Evolutionary conservation across 192 early-diverging fungal genomes (phyloP).

Genomic region (Coemansia sp.): DNA sequence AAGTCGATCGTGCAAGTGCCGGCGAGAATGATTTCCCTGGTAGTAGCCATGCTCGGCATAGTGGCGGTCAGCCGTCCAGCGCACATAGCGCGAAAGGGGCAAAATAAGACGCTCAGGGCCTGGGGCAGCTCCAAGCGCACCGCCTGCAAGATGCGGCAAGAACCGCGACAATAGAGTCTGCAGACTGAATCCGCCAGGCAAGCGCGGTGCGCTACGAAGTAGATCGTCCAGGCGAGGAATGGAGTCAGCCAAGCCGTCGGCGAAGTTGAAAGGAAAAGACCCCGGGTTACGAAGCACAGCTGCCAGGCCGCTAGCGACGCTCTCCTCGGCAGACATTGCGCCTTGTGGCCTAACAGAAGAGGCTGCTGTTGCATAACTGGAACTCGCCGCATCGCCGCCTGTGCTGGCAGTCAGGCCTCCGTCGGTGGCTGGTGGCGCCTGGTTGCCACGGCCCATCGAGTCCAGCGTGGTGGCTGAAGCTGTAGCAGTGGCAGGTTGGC

Average conservation of each 20-base stretch:
- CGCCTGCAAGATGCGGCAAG: constrained; percentile 37
- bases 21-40: constrained; percentile 12
- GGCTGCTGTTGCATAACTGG: neutral
- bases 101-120: constrained; percentile 42
- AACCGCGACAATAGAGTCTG: constrained; percentile 49
- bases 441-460: neutral
- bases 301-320: constrained; percentile 7
- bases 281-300: constrained; percentile 25
- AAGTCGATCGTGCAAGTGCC: constrained; percentile 10
- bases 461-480: neutral
- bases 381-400: neutral
- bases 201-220: constrained; percentile 31
- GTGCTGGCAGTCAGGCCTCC: neutral
- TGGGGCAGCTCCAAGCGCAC: constrained; percentile 22
- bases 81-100: constrained; percentile 47
- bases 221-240: constrained; percentile 45
- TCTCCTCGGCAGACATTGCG: constrained; percentile 6
- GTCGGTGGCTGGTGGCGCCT: neutral
- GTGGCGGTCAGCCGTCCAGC: constrained; percentile 32
- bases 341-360: neutral
- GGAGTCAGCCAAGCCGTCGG: constrained; percentile 43
- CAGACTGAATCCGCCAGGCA: constrained; percentile 40
- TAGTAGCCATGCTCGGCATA: constrained; percentile 19
- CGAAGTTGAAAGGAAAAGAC: constrained; percentile 29
- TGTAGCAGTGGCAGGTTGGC: neutral